Evolutionary conservation across 2,329 filamentous ascomycete species (phyloP).

Genomic region (Ascochyta lentis): DNA sequence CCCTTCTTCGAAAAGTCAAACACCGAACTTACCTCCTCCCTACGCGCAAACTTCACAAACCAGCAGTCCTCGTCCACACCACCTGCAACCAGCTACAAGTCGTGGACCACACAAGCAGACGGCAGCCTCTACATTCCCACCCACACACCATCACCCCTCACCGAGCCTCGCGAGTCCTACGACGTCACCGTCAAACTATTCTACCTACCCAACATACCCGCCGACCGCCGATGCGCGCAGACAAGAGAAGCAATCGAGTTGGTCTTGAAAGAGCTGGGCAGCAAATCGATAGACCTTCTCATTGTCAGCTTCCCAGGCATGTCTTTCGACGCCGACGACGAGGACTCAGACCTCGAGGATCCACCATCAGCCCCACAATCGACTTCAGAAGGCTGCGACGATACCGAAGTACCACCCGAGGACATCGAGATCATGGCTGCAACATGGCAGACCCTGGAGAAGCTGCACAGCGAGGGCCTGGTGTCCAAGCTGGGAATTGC

Average conservation of each 20-base stretch:
- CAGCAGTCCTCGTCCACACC: slow-evolving; percentile 67
- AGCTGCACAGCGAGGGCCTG: slow-evolving; percentile 71
- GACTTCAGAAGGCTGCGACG: slow-evolving; percentile 46
- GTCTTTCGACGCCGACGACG: slow-evolving; percentile 90
- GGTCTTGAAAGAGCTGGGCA: slow-evolving; percentile 79
- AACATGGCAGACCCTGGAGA: slow-evolving; percentile 73
- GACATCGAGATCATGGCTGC: slow-evolving; percentile 70
- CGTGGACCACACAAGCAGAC: slow-evolving; percentile 70
- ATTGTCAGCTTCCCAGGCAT: slow-evolving; percentile 94
- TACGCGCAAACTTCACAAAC: slow-evolving; percentile 81
- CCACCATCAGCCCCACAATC: slow-evolving; percentile 30
- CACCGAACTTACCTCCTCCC: slow-evolving; percentile 86
- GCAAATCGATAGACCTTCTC: slow-evolving; percentile 80
- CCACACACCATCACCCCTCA: slow-evolving; percentile 72
- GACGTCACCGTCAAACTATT: slow-evolving; percentile 97
- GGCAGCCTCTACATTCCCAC: slow-evolving; percentile 75
- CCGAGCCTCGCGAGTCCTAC: slow-evolving; percentile 84
- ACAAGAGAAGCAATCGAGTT: slow-evolving; percentile 79
- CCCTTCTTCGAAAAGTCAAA: slow-evolving; percentile 83
- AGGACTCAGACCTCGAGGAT: slow-evolving; percentile 72
- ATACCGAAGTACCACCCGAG: slow-evolving; percentile 53
- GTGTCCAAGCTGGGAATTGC: slow-evolving; percentile 82
- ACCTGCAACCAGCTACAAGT: slow-evolving; percentile 50
- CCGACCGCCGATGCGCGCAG: slow-evolving; percentile 70
- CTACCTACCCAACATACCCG: slow-evolving; percentile 76